phyloP scores from a whole-genome alignment of 2,329 filamentous ascomycete genomes.

The Botrytis cinerea region DNA sequence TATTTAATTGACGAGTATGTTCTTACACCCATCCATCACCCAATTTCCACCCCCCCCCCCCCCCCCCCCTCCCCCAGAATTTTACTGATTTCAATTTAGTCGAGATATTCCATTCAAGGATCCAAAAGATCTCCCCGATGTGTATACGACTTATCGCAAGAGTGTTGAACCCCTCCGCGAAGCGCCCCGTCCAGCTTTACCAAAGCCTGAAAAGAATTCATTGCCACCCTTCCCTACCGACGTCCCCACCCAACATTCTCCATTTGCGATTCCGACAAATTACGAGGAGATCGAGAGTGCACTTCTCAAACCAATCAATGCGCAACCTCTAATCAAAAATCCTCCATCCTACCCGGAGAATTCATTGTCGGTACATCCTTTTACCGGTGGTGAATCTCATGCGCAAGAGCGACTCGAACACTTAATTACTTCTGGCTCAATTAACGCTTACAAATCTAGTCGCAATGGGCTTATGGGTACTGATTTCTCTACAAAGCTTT shows the following conservation, averaged over 20 bases:
- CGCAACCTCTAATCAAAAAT: slow-evolving; percentile 50
- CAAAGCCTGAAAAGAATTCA: slow-evolving; percentile 51
- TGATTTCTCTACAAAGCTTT: slow-evolving; percentile 76
- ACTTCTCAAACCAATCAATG: slow-evolving; percentile 59
- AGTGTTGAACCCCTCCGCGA: slow-evolving; percentile 69
- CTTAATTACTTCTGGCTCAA: slow-evolving; percentile 60
- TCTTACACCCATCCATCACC: neutral
- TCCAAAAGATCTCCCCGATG: slow-evolving; percentile 64
- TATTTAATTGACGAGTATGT: slow-evolving; percentile 78
- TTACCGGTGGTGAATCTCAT: slow-evolving; percentile 65
- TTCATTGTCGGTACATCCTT: slow-evolving; percentile 63
- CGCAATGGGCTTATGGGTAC: slow-evolving; percentile 70
- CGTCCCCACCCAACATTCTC: slow-evolving; percentile 59
- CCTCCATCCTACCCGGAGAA: slow-evolving; percentile 55
- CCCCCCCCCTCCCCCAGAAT: neutral
- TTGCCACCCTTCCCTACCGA: slow-evolving; percentile 59
- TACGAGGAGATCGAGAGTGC: slow-evolving; percentile 55
- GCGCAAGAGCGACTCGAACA: slow-evolving; percentile 61
- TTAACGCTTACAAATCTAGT: slow-evolving; percentile 67
- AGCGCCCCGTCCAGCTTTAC: slow-evolving; percentile 59
- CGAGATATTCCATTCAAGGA: slow-evolving; percentile 63
- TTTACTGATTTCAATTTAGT: slow-evolving; percentile 45
- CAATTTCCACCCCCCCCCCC: neutral
- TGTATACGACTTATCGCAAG: slow-evolving; percentile 76
- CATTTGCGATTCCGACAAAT: slow-evolving; percentile 63